Base-by-base conservation (phyloP, 768 basidiomycete genomes). In the Suillus placidus region DNA sequence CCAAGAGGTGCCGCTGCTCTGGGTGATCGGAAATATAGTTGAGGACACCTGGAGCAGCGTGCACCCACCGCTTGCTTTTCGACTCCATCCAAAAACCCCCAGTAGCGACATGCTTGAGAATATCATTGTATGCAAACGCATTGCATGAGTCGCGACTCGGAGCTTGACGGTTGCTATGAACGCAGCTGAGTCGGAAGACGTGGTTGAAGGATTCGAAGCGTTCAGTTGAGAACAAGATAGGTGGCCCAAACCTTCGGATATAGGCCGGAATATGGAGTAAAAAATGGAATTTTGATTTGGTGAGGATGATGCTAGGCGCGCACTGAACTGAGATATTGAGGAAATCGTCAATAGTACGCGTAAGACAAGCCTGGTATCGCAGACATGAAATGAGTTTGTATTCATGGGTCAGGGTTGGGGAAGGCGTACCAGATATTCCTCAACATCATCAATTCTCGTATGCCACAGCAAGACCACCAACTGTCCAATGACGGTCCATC, bases 281-380 rank as follows among this genome's bases (percentile, higher is more conserved):
- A n/a, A 78, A 72, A 62, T 78, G 76, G 30, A 77, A 76, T 40
- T 78, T 78, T 0, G 71, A 61, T 23, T 79, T 80, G 0, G 40
- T 67, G 7, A 78, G 58, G n/a, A 74, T 60, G 8, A 70, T 73
- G 10, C 71, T 72, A 0, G 71, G 77, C 1, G 61, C 70, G 61
- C 74, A 75, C 54, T 75, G 30, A 30, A 51, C 49, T 23, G 26
- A 51, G 49, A 51, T 51, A 16, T 51, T 51, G 26, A 51, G 49
- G 49, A 77, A 72, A 34, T 74, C 60, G 0, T 77, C 55, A 20
- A 80, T 80, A 26, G 30, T 45, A 26, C 49, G 6, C 12, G 63
- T 61, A 4, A 70, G 34, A 55, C 63, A 4, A 40, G 64, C 66
- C 68, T 69, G n/a, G 40, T 16, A 43, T 51, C 23, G 7, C 13